These are phyloP conservation scores for Apophysomyces variabilis DNA, from an alignment of 371 early-diverging fungal species.

Conservation along the genomic window DNA sequence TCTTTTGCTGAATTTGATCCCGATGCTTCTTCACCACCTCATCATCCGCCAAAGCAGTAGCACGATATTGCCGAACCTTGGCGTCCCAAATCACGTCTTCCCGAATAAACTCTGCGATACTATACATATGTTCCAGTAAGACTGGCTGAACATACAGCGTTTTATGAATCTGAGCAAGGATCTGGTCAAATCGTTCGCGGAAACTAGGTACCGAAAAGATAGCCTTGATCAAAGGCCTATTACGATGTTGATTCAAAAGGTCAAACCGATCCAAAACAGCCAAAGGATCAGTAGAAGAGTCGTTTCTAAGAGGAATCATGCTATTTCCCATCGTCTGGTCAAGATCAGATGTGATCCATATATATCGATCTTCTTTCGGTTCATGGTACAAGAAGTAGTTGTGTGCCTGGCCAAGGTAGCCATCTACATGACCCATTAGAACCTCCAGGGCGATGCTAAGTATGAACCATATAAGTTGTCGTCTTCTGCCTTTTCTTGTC, in stretches of 20 bases:
- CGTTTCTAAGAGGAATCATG: constrained; percentile 16
- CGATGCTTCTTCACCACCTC: constrained; percentile 13
- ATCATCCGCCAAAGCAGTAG: constrained; percentile 7
- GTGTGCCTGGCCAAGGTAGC: constrained; percentile 43
- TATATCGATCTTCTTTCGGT: constrained; percentile 18
- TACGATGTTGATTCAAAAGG: constrained; percentile 6
- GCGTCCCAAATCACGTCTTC: constrained; percentile 36
- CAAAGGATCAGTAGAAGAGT: neutral
- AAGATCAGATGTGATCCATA: constrained; percentile 42
- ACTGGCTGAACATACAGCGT: constrained; percentile 13
- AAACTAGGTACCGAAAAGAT: constrained; percentile 27
- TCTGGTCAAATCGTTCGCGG: constrained; percentile 16
- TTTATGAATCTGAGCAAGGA: constrained; percentile 21
- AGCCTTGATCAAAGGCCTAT: constrained; percentile 29
- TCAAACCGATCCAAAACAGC: constrained; percentile 27
- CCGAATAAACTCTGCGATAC: constrained; percentile 22
- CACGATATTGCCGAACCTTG: constrained; percentile 7
- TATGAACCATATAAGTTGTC: neutral
- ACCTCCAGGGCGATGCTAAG: constrained; percentile 36
- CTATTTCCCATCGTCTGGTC: constrained; percentile 46
- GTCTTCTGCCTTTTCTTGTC: neutral
- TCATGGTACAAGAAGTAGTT: constrained; percentile 45
- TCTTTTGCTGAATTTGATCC: constrained; percentile 27
- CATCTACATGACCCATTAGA: constrained; percentile 40
- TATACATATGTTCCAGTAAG: constrained; percentile 14